These are phyloP conservation scores for Posidonia australis DNA, from an alignment of 106 monocot species.

Conservation along the genomic window DNA sequence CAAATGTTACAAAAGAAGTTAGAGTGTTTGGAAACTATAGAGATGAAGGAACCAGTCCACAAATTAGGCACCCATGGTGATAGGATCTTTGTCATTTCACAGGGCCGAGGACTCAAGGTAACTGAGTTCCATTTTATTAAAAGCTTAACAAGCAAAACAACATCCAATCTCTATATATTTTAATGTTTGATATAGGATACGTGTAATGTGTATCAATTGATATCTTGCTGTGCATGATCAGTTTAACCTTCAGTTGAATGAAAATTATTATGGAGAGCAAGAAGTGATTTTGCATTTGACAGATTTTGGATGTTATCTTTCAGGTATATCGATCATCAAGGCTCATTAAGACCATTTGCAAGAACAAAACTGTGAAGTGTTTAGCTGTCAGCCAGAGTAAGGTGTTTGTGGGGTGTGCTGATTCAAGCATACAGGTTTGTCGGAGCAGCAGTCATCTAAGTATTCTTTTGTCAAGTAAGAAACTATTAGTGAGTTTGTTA, in stretches of 20 bases:
- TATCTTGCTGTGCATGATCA: not conserved
- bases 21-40: conserved; percentile 76
- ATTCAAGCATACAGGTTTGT: conserved; percentile 86
- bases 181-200: no score
- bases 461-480: not conserved
- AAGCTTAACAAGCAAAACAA: no score
- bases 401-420: conserved; percentile 65
- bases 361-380: conserved; percentile 47
- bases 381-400: conserved; percentile 47
- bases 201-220: not conserved
- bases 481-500: not conserved
- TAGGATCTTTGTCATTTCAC: conserved; percentile 52
- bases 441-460: not conserved
- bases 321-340: conserved; percentile 68
- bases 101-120: conserved; percentile 66
- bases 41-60: conserved; percentile 66
- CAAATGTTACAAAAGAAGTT: conserved; percentile 45
- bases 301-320: not conserved
- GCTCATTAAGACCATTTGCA: conserved; percentile 49
- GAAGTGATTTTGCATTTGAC: not conserved
- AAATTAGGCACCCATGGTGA: conserved; percentile 48
- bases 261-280: not conserved
- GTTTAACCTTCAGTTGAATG: not conserved
- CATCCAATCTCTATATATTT: no score
- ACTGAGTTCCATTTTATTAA: no score